Evolutionary conservation across 495 filamentous ascomycete genomes (phyloP).

Genomic region (Bombardia bombarda): DNA sequence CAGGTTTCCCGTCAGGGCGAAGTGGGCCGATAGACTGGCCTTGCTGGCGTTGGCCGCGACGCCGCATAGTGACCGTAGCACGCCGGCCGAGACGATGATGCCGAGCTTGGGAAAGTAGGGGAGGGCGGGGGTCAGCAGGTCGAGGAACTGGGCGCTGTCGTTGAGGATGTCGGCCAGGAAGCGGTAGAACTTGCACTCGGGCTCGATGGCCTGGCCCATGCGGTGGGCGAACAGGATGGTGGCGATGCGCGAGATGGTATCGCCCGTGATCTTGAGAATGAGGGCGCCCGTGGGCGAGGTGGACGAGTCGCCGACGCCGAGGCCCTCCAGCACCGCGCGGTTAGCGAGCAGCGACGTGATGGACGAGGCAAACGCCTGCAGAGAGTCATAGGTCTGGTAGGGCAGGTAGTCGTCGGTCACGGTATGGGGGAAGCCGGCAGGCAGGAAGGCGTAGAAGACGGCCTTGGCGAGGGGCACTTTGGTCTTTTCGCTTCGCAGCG

Average conservation of each 20-base stretch:
- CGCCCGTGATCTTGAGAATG: conserved; percentile 78
- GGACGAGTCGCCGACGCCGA: conserved; percentile 81
- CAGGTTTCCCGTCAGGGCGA: conserved; percentile 79
- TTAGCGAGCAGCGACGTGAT: conserved; percentile 85
- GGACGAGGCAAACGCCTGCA: conserved; percentile 92
- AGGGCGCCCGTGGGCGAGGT: conserved; percentile 83
- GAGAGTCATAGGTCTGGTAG: conserved; percentile 67
- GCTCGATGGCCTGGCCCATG: conserved; percentile 79
- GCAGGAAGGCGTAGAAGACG: conserved; percentile 73
- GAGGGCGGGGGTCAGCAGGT: conserved; percentile 76
- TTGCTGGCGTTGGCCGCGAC: conserved; percentile 86
- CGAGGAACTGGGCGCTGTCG: conserved; percentile 81
- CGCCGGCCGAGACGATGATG: conserved; percentile 66
- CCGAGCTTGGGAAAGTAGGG: conserved; percentile 58
- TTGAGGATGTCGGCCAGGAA: conserved; percentile 90
- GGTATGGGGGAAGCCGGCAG: conserved; percentile 83
- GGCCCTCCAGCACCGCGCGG: conserved; percentile 82
- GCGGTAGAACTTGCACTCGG: conserved; percentile 91
- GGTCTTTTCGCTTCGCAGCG: conserved; percentile 19
- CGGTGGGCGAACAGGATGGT: conserved; percentile 88
- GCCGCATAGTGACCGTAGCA: conserved; percentile 77
- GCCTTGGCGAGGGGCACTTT: conserved; percentile 21
- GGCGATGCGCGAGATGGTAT: conserved; percentile 73
- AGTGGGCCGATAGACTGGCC: conserved; percentile 85
- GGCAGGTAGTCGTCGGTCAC: conserved; percentile 84